Percentiles rank a stretch among this genome's conserved stretches.
These are phyloP conservation scores for Maudiozyma turicensis DNA, from an alignment of 805 yeast species.

Conservation along the genomic window DNA sequence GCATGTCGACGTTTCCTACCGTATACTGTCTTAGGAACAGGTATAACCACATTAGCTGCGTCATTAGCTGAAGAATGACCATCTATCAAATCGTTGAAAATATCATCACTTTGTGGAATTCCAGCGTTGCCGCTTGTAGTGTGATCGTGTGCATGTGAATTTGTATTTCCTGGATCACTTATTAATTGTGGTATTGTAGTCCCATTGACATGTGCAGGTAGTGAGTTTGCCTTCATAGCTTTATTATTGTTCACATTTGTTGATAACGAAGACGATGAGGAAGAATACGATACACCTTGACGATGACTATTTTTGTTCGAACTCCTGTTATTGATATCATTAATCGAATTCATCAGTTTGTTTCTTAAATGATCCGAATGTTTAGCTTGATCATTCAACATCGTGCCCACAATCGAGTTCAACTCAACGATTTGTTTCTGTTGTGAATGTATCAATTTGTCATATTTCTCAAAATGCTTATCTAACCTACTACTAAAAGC, in stretches of 20 bases:
- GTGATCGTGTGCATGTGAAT: too few relatives aligned
- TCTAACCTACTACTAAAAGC: constrained; percentile 24
- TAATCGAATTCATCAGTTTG: constrained; percentile 16
- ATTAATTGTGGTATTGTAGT: background rate
- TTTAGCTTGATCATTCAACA: constrained; percentile 24
- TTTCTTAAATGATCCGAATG: constrained; percentile 23
- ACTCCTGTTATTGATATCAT: background rate
- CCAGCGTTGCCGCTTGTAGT: background rate
- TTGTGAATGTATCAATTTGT: constrained; percentile 22
- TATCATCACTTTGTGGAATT: background rate
- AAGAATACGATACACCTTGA: too few relatives aligned
- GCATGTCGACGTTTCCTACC: background rate
- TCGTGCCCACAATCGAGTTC: constrained; percentile 16
- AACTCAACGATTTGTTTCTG: constrained; percentile 26
- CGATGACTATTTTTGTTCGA: background rate
- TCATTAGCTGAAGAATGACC: background rate
- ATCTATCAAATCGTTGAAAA: background rate
- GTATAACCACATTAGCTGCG: background rate
- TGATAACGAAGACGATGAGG: too few relatives aligned
- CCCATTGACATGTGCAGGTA: background rate
- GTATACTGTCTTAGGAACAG: background rate
- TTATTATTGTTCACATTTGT: too few relatives aligned
- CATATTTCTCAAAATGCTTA: constrained; percentile 27
- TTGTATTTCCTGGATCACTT: background rate
- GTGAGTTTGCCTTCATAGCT: background rate